A percentile compares a stretch with the other conserved stretches of the same genome.
Conservation (phyloP, 768 basidiomycete species). For the Xerocomellus intermedius region DNA sequence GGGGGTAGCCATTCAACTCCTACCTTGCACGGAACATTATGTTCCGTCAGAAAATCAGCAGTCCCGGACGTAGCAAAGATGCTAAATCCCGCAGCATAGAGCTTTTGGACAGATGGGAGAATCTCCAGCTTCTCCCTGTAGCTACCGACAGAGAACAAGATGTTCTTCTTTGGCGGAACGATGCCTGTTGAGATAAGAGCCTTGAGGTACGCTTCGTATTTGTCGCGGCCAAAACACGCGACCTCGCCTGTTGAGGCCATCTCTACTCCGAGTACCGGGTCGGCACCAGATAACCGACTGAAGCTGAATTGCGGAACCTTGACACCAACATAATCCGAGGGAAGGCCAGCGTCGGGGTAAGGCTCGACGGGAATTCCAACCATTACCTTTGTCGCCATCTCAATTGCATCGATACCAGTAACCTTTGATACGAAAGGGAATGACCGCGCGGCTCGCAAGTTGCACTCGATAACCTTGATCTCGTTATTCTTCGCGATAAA, state of each 20-base stretch:
- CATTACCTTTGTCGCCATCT: conserved; percentile 99
- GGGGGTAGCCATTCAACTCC: conserved; percentile 6
- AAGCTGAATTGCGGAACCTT: conserved; percentile 99
- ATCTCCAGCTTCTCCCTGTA: conserved; percentile 98
- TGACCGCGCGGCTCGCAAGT: conserved; percentile 93
- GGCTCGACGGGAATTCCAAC: conserved; percentile 83
- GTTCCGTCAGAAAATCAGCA: conserved; percentile 95
- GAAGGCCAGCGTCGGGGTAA: conserved; percentile 86
- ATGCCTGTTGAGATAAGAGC: conserved; percentile 96
- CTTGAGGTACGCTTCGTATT: conserved; percentile 98
- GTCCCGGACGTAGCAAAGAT: conserved; percentile 98
- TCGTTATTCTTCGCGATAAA: conserved; percentile 99
- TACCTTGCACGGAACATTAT: conserved; percentile 95
- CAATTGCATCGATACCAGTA: conserved; percentile 96
- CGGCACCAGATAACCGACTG: conserved; percentile 92
- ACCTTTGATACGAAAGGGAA: conserved; percentile 99
- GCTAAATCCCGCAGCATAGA: conserved; percentile 90
- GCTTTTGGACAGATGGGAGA: conserved; percentile 90
- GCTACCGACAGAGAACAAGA: conserved; percentile 93
- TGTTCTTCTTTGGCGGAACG: conserved; percentile 93
- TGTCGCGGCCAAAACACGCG: conserved; percentile 96
- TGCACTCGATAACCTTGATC: conserved; percentile 99
- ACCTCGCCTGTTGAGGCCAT: conserved; percentile 99
- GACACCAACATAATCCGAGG: conserved; percentile 93
- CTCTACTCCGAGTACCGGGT: conserved; percentile 96